Base-by-base conservation (phyloP, 106 monocot species). In the Posidonia australis region DNA sequence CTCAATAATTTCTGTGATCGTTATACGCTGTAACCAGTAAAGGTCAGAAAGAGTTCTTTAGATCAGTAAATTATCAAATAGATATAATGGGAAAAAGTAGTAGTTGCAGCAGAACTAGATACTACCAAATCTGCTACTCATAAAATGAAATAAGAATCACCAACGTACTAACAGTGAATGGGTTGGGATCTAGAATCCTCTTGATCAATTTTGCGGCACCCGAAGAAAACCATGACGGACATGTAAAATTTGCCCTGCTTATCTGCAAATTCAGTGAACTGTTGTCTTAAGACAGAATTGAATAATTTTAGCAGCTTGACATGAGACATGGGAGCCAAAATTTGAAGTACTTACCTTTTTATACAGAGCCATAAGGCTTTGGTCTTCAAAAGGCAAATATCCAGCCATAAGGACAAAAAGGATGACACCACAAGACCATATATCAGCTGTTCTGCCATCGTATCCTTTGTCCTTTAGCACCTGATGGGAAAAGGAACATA, bases 391-490 rank as follows among this genome's bases (percentile, higher is more conserved):
- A 16, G 93, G 93, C 64, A 93, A 79, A 53, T 88, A 89, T 52
- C 93, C 88, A 77, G 88, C 85, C 81, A 93, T 77, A 22, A 93
- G 83, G 61, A 93, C 93, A 83, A 88, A 93, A 47, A 93, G 76
- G 65, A 93, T 93, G 20, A 93, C 83, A 66, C 93, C 93, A 68
- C 93, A 93, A 52, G 93, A 93, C 93, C 93, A 93, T 52, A 93
- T 54, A 57, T 93, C 93, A 65, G 93, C 81, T 70, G 76, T 70
- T 64, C 52, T 63, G 52, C 93, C 93, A 66, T 89, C 88, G 64
- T 93, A 93, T 58, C 93, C 93, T 88, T 84, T 86, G 62, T 81
- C 79, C 75, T 58, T 77, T 28, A 93, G 77, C n/a, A 93, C 93
- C 93, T 93, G 36, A 67, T 54, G n/a, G n/a, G 18, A 45, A 27